Evolutionary conservation across 2,329 filamentous ascomycete species (phyloP), one percentile per base, ranked within the genome.

Genomic region (Colletotrichum graminicola): DNA sequence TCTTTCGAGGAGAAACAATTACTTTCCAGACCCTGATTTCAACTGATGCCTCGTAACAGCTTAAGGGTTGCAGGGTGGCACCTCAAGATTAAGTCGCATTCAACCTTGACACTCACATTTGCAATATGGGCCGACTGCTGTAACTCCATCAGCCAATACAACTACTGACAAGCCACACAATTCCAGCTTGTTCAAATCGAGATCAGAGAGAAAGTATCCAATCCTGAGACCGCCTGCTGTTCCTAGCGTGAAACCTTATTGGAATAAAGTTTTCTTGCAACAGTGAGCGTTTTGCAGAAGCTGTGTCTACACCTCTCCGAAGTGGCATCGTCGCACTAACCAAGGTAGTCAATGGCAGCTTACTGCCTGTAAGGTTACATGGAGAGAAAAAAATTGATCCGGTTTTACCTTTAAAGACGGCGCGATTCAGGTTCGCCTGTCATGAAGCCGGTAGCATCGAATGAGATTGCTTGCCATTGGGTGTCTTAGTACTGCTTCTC

Each of bases 231-330:
- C 57, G n/a, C 54, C 54, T 72, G 59, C 45, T 34, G 34, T 55
- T 52, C 52, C 16, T 26, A 14, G 36, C 23, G 29, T 18, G 29
- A 59, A 72, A 68, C 41, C 32, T 69, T 49, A 60, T 49, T 34
- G 23, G 18, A 55, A 23, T 47, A 72, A 59, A 23, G 66, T 72
- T 72, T 49, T 26, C 45, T 29, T 72, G 69, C 60, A 64, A 72
- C 69, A 43, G 32, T 61, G 45, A 54, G 29, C 59, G 69, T 72
- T 72, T 72, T 68, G 59, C 39, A 56, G 69, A 5, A 60, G 52
- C 51, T 34, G 54, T 60, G 45, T 69, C 60, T 61, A 54, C 60
- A 41, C 65, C 14, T 41, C 23, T 60, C 54, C 54, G 32, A 23
- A 6, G 18, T 26, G 47, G 43, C 47, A 52, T 56, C 32, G 65